phyloP scores from a whole-genome alignment of 2,329 filamentous ascomycete genomes.

The Sclerotiophoma versabilis region DNA sequence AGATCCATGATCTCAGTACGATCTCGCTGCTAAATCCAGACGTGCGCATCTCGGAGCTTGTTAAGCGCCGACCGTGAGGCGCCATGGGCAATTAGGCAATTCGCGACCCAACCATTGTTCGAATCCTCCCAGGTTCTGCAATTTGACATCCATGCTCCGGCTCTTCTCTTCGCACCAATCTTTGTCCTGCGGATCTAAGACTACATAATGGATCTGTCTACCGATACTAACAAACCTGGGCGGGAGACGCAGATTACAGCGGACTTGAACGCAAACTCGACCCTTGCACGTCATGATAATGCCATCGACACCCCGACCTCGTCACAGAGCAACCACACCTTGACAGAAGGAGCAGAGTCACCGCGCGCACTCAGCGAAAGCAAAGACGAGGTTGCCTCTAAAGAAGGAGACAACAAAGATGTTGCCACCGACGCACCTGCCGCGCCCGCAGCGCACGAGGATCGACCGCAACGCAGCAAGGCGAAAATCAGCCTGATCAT shows the following conservation, averaged over 20 bases:
- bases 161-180: conserved; percentile 5
- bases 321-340: conserved; percentile 20
- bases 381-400: conserved; percentile 7
- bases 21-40: conserved; percentile 1
- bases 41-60: conserved; percentile 7
- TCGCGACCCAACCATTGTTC: conserved; percentile 9
- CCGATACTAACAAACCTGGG: conserved; percentile 8
- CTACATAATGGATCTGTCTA: conserved; percentile 16
- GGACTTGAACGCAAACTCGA: conserved; percentile 3
- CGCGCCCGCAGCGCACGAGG: conserved; percentile 22
- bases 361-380: background rate
- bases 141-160: conserved; percentile 1
- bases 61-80: conserved; percentile 4
- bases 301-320: conserved; percentile 22
- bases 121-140: conserved; percentile 3
- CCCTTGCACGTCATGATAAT: conserved; percentile 12
- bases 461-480: conserved; percentile 44
- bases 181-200: conserved; percentile 1
- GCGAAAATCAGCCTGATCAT: conserved; percentile 58
- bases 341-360: conserved; percentile 17
- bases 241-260: conserved; percentile 1
- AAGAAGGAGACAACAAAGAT: conserved; percentile 5
- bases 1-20: background rate
- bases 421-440: conserved; percentile 11
- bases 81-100: conserved; percentile 4